Evolutionary conservation across 768 basidiomycete genomes (phyloP).

Genomic region (Mycena floridula): DNA sequence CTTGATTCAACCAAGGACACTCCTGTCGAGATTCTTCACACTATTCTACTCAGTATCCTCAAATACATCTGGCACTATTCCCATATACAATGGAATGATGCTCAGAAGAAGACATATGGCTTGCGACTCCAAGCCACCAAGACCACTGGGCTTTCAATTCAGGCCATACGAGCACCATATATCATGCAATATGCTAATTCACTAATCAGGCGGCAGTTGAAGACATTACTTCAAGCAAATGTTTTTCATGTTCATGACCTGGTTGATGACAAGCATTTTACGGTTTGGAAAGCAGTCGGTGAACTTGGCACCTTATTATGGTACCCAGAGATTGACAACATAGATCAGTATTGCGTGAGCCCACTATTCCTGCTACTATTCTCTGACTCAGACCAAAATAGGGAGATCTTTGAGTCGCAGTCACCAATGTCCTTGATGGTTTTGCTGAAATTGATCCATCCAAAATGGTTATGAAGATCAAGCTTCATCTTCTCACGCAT

Average conservation of each 20-base stretch:
- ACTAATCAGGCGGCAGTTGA: no score
- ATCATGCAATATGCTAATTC: conserved; percentile 22
- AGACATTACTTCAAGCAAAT: conserved; percentile 17
- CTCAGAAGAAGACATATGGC: conserved; percentile 18
- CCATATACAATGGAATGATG: conserved; percentile 14
- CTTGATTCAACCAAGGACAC: no score
- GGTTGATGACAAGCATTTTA: conserved; percentile 11
- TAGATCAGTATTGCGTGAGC: conserved; percentile 16
- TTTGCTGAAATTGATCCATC: conserved; percentile 10
- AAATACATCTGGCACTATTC: no score
- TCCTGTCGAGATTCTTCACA: no score
- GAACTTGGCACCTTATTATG: no score
- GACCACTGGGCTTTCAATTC: no score
- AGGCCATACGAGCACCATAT: no score
- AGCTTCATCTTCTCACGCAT: conserved; percentile 13
- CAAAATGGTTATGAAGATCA: conserved; percentile 12
- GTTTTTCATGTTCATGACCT: conserved; percentile 23
- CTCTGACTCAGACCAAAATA: neutral
- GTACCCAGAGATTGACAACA: conserved; percentile 18
- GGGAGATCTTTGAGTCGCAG: conserved; percentile 3
- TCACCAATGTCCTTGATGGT: conserved; percentile 14
- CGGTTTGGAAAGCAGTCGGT: conserved; percentile 15
- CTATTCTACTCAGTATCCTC: conserved; percentile 20
- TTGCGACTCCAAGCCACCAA: no score
- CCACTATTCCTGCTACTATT: neutral